A percentile compares a stretch with the other conserved stretches of the same genome.
These are phyloP conservation scores for Pseudogymnoascus sp. DNA, from an alignment of 2,329 filamentous ascomycete genomes.

Conservation along the genomic window DNA sequence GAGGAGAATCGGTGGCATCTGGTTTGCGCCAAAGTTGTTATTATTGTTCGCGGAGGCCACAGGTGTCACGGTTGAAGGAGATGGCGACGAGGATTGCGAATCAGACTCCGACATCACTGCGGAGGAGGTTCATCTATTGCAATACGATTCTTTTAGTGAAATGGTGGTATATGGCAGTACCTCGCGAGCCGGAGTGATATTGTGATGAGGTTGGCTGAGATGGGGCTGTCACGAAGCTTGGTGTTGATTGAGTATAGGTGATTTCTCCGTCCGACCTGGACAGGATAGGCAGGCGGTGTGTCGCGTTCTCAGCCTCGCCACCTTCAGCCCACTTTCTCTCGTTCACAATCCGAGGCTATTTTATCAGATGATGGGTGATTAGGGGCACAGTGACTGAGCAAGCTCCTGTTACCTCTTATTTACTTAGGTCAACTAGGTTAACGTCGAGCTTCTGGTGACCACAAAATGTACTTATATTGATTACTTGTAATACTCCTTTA, in stretches of 20 bases:
- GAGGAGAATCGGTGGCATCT: not conserved
- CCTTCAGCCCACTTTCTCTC: not conserved
- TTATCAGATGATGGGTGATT: not conserved
- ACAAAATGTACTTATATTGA: not conserved
- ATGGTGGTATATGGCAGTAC: not conserved
- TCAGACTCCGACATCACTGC: not conserved
- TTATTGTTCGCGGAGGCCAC: not conserved
- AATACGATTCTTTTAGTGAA: not conserved
- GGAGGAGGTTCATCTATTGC: not conserved
- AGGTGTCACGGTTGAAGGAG: not conserved
- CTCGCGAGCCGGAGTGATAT: not conserved
- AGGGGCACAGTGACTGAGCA: not conserved
- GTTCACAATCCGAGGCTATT: not conserved
- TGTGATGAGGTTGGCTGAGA: not conserved
- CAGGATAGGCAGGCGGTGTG: slow-evolving; percentile 4
- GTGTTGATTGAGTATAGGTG: not conserved
- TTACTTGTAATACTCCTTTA: not conserved
- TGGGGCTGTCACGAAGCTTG: not conserved
- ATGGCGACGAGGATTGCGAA: not conserved
- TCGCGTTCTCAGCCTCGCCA: not conserved
- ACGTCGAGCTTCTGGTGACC: not conserved
- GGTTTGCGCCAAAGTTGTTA: not conserved
- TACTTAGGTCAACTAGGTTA: not conserved
- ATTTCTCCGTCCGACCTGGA: not conserved
- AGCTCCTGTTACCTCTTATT: not conserved